Percentiles rank a stretch among this genome's conserved stretches.
phyloP scores from a whole-genome alignment of 768 basidiomycete species.

The Russula abietina region DNA sequence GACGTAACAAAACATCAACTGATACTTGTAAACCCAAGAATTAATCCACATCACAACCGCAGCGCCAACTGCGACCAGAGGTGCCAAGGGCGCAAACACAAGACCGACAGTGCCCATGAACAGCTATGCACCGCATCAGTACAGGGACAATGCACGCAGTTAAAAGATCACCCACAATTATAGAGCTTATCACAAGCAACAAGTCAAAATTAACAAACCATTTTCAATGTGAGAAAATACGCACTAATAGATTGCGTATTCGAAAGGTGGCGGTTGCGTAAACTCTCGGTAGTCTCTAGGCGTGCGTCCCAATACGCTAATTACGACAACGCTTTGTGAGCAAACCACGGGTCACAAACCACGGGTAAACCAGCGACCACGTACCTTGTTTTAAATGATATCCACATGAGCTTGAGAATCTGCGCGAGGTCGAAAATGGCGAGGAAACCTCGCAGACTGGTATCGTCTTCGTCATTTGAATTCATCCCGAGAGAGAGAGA shows the following conservation, averaged over 20 bases:
- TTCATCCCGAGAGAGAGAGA: background rate
- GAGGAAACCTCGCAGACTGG: slow-evolving; percentile 87
- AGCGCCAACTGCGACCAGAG: slow-evolving; percentile 78
- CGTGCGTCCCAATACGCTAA: slow-evolving; percentile 76
- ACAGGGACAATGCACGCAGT: slow-evolving; percentile 12
- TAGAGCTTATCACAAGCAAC: slow-evolving; percentile 37
- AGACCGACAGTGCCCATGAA: slow-evolving; percentile 93
- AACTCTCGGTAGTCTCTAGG: slow-evolving; percentile 86
- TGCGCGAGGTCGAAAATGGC: slow-evolving; percentile 94
- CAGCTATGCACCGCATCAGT: slow-evolving; percentile 39
- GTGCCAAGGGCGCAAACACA: slow-evolving; percentile 92
- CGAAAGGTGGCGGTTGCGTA: slow-evolving; percentile 86
- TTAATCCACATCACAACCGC: slow-evolving; percentile 83
- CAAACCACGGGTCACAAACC: background rate
- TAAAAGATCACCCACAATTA: slow-evolving; percentile 41
- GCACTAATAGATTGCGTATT: slow-evolving; percentile 80
- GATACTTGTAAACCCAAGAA: slow-evolving; percentile 91
- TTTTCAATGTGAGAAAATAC: slow-evolving; percentile 29
- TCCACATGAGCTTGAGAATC: slow-evolving; percentile 81
- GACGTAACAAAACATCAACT: slow-evolving; percentile 90
- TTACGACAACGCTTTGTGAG: slow-evolving; percentile 13
- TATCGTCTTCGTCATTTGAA: slow-evolving; percentile 3
- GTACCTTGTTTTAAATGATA: slow-evolving; percentile 77
- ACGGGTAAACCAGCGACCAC: slow-evolving; percentile 25
- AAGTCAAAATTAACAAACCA: slow-evolving; percentile 7